Base-by-base conservation (phyloP, 768 basidiomycete species). In the Suillus luteus region DNA sequence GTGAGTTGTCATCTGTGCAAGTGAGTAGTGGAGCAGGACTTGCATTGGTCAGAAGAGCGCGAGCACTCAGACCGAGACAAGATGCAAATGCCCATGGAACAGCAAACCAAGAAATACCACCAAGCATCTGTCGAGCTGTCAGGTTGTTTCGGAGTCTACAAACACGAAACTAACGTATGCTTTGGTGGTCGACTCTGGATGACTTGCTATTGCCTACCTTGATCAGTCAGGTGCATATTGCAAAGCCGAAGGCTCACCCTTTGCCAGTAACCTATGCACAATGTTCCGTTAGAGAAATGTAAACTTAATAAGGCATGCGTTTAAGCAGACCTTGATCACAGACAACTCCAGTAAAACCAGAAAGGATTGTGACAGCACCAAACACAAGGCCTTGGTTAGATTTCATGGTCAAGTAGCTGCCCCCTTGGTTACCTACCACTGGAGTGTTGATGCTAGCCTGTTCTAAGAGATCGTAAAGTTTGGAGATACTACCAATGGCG, bases 371-470 rank as follows among this genome's bases (percentile, higher is more conserved):
- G 7, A 77, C 74, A 22, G 76, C 76, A 60, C 80, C 81, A 51
- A 81, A 81, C 14, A 81, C 76, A 24, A 82, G 69, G 7, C 77
- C 81, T 62, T 80, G 76, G 49, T 80, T 78, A 17, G 83, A 84
- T 66, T 83, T 83, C 81, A 87, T 82, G 0, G 86, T 86, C 40
- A 85, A 64, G 66, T 86, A 86, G 59, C 82, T 83, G 6, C 86
- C 84, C 17, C 78, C 74, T 49, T 77, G 66, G 65, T 85, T 86
- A 9, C 85, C 84, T 0, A 64, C 64, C 0, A 86, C 84, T 0
- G 85, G 85, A 1, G 72, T 71, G n/a, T 79, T 76, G 2, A 71
- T 61, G 1, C 77, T 80, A 3, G 86, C 86, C 37, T 78, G 71
- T 2, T 79, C 73, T 0, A 87, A 77, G 27, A 87, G 74, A 58